Percentiles rank a stretch among this genome's conserved stretches.
Evolutionary conservation across 352 stramenopile genomes (phyloP).

Genomic region (Phytophthora fragariaefolia): DNA sequence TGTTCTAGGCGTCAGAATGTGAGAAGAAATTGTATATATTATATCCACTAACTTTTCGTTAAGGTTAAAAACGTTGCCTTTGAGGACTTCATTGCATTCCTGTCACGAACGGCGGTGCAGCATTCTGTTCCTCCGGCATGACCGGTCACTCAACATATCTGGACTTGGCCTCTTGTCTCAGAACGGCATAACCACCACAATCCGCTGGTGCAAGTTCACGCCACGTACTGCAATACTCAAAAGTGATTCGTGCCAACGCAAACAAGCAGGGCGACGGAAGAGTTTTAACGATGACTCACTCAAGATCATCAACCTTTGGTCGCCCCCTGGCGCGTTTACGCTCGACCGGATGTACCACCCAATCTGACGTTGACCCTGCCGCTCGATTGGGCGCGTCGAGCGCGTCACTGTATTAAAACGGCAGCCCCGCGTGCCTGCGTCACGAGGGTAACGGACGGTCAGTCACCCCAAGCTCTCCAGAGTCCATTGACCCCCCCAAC

Average conservation of each 20-base stretch:
- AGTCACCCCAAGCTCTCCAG: background rate
- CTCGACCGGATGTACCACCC: background rate
- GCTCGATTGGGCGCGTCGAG: constrained; percentile 31
- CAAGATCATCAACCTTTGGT: background rate
- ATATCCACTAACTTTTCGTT: constrained; percentile 9
- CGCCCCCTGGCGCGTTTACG: constrained; percentile 22
- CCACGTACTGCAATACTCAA: background rate
- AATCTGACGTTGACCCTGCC: constrained; percentile 25
- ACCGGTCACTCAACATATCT: too few relatives aligned
- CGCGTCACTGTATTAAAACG: constrained; percentile 34
- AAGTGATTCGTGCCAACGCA: background rate
- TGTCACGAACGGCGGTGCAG: too few relatives aligned
- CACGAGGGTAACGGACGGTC: constrained; percentile 16
- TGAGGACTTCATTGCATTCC: too few relatives aligned
- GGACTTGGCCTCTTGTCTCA: constrained; percentile 3
- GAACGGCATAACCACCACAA: constrained; percentile 8
- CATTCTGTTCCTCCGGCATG: background rate
- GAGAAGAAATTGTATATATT: background rate
- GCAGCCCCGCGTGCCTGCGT: background rate
- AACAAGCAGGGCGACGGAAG: background rate
- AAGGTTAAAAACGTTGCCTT: too few relatives aligned
- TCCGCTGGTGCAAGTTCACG: constrained; percentile 6
- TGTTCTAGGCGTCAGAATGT: constrained; percentile 28
- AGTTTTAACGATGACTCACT: constrained; percentile 28
- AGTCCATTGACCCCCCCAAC: background rate